Conservation (phyloP, 2,329 filamentous ascomycete genomes). For the Claviceps spartinae region DNA sequence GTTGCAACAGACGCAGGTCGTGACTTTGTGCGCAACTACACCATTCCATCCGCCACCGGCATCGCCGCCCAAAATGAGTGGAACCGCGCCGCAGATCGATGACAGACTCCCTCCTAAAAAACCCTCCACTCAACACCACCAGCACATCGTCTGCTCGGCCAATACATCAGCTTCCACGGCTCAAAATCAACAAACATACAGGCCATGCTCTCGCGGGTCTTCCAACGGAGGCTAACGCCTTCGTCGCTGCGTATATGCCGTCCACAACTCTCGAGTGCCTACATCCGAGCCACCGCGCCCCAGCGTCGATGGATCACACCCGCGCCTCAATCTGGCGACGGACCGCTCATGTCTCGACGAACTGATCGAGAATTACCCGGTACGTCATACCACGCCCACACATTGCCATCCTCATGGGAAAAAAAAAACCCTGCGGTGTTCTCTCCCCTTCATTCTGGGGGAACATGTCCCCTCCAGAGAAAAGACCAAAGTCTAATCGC, state of each 20-base stretch:
- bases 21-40: too few species aligned
- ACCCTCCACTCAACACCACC: too few species aligned
- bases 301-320: conserved; percentile 37
- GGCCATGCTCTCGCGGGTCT: conserved; percentile 10
- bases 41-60: too few species aligned
- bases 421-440: neutral
- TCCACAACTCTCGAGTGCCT: conserved; percentile 2
- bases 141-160: too few species aligned
- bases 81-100: too few species aligned
- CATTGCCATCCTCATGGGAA: too few species aligned
- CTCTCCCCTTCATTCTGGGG: too few species aligned
- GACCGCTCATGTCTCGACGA: conserved; percentile 50
- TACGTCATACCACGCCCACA: conserved; percentile 15
- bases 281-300: neutral
- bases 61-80: too few species aligned
- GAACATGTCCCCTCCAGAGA: neutral
- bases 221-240: conserved; percentile 14
- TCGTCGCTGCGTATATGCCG: conserved; percentile 9
- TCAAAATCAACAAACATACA: neutral
- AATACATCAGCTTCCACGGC: too few species aligned
- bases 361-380: conserved; percentile 54
- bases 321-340: conserved; percentile 45
- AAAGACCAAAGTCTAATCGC: conserved; percentile 3
- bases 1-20: too few species aligned
- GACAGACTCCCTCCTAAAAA: too few species aligned